Percentiles rank a stretch among this genome's conserved stretches.
phyloP scores from a whole-genome alignment of 192 early-diverging fungal species.

The Umbelopsis vinacea region DNA sequence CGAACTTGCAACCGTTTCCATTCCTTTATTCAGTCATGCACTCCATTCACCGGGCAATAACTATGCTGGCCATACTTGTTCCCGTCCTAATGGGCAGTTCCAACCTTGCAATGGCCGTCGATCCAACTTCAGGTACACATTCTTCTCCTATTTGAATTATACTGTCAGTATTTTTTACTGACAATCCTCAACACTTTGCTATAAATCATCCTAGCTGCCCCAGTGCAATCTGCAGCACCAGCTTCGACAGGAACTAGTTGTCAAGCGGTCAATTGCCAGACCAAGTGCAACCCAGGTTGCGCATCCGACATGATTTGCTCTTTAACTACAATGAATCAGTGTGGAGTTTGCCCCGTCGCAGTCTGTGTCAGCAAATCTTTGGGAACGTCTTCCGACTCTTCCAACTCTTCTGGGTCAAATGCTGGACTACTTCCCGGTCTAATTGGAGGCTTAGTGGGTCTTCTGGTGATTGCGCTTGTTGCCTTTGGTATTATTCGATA shows the following conservation, averaged over 20 bases:
- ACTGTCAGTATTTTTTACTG: too few relatives aligned
- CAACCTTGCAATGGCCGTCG: neutral
- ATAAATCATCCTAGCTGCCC: neutral
- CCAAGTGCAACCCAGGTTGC: slow-evolving; percentile 26
- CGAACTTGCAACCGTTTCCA: slow-evolving; percentile 2
- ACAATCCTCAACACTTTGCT: neutral
- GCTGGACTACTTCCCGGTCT: slow-evolving; percentile 27
- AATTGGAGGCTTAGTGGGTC: slow-evolving; percentile 35
- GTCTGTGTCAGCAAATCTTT: slow-evolving; percentile 21
- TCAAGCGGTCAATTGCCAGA: slow-evolving; percentile 26
- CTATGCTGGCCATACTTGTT: slow-evolving; percentile 22
- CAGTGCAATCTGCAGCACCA: neutral
- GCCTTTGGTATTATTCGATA: slow-evolving; percentile 19
- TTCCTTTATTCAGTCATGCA: slow-evolving; percentile 7
- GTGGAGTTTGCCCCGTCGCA: slow-evolving; percentile 29
- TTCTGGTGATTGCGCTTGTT: slow-evolving; percentile 20
- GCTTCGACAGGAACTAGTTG: slow-evolving; percentile 9
- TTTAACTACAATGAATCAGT: slow-evolving; percentile 24
- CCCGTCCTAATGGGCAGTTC: neutral
- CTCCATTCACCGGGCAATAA: neutral
- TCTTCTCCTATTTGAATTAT: too few relatives aligned
- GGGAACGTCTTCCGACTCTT: neutral
- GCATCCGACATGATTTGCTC: slow-evolving; percentile 11
- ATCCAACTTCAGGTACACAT: slow-evolving; percentile 19
- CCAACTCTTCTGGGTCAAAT: slow-evolving; percentile 2